Percentiles rank a stretch among this genome's conserved stretches.
Evolutionary conservation across 2,329 filamentous ascomycete genomes (phyloP).

Genomic region (Alternaria consortialis): DNA sequence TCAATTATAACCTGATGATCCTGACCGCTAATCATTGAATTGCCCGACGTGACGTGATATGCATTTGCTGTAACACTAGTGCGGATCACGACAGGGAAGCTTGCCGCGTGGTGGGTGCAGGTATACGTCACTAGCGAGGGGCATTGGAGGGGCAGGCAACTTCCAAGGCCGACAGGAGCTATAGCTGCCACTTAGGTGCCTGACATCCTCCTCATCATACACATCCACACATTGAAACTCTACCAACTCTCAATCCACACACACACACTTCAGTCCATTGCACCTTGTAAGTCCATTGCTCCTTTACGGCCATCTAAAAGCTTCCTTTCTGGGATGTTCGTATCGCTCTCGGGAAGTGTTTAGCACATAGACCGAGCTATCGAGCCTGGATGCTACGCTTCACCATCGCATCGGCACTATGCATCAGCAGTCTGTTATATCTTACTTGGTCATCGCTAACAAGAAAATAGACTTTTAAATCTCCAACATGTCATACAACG

Average conservation of each 20-base stretch:
- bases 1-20: background rate
- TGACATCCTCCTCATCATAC: background rate
- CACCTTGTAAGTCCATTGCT: background rate
- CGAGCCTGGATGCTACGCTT: too few species aligned
- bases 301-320: background rate
- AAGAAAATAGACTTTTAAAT: background rate
- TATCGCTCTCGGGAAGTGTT: background rate
- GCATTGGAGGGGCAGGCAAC: slow-evolving; percentile 22
- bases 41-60: background rate
- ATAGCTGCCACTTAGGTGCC: slow-evolving; percentile 11
- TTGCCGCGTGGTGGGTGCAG: slow-evolving; percentile 15
- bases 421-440: background rate
- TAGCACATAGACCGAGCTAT: too few species aligned
- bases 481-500: slow-evolving; percentile 38
- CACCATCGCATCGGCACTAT: background rate
- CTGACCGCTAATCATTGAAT: background rate
- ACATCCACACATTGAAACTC: background rate
- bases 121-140: slow-evolving; percentile 30
- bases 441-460: background rate
- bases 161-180: slow-evolving; percentile 4
- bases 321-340: background rate
- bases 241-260: background rate
- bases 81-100: slow-evolving; percentile 10
- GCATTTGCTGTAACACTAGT: background rate
- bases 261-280: background rate